Evolutionary conservation across 1,284 basidiomycete genomes (phyloP).

Genomic region (Laetiporus sulphureus): DNA sequence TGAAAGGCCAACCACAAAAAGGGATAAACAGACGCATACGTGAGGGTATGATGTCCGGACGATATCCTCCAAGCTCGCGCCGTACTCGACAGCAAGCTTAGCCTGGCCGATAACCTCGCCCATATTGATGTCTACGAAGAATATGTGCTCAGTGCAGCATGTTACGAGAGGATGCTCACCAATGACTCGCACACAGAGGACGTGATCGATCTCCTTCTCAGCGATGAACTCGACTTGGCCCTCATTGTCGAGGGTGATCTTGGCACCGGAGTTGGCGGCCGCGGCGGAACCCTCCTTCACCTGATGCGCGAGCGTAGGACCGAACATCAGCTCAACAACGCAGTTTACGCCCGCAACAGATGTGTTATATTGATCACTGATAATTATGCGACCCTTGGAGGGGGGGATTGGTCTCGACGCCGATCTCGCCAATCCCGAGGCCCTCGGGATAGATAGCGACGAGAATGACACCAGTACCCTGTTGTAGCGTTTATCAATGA

Average conservation of each 20-base stretch:
- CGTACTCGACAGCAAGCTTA: slow-evolving; percentile 88
- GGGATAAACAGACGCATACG: slow-evolving; percentile 39
- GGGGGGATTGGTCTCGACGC: slow-evolving; percentile 90
- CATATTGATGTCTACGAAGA: slow-evolving; percentile 71
- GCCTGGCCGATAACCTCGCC: slow-evolving; percentile 95
- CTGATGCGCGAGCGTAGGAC: slow-evolving; percentile 99
- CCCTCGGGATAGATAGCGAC: slow-evolving; percentile 85
- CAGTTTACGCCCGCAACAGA: slow-evolving; percentile 85
- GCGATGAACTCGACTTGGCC: slow-evolving; percentile 89
- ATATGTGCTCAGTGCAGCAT: background rate
- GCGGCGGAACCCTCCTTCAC: slow-evolving; percentile 98
- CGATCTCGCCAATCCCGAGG: slow-evolving; percentile 87
- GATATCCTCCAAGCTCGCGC: slow-evolving; percentile 87
- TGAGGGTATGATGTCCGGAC: slow-evolving; percentile 91
- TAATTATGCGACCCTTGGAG: slow-evolving; percentile 86
- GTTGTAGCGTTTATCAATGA: slow-evolving; percentile 32
- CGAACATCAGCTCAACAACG: slow-evolving; percentile 97
- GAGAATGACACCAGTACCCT: slow-evolving; percentile 94
- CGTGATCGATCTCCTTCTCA: slow-evolving; percentile 92
- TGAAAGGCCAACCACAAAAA: slow-evolving; percentile 1
- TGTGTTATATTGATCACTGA: slow-evolving; percentile 97
- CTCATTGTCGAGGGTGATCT: slow-evolving; percentile 90
- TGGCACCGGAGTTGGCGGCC: slow-evolving; percentile 92
- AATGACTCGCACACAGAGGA: slow-evolving; percentile 89
- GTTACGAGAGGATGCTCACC: slow-evolving; percentile 32